Evolutionary conservation across 257 asterid species (phyloP), one percentile per base, ranked within the genome.

Genomic region (Gentiana macrophylla): DNA sequence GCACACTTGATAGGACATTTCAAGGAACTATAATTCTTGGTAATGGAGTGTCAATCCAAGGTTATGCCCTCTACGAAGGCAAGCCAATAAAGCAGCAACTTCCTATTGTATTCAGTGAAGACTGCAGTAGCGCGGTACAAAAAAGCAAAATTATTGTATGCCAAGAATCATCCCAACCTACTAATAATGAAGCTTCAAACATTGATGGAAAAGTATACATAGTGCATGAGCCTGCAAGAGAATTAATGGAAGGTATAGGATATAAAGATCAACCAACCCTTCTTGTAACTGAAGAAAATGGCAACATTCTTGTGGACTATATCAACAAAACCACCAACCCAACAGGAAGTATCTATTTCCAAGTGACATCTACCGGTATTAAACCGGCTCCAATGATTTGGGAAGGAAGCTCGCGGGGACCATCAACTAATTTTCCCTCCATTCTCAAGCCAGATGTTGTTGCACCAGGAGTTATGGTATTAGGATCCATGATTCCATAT

Each of bases 361-460:
- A 76, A 5, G 70, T 76, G 41, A 86, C 95, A 3, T 10, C 72
- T 4, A 12, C 80, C 0, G 86, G 95, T 2, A 55, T 52, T 13
- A 64, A 54, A 11, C 72, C 86, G 4, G 83, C 86, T 9, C 95
- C 89, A 1, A 77, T 72, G 1, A 75, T 80, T 32, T 68, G 92
- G 1, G 24, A 49, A 0, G 74, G 71, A n/a, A 48, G 84, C 0
- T 78, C 80, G 0, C 52, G 83, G 46, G 95, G 95, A 4, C 89
- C 89, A 0, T 65, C 79, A 0, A 61, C 62, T 2, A 71, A 70
- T 74, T 83, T 60, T 38, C 83, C 70, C 0, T 76, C 75, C 32
- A 67, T 81, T n/a, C 43, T 77, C 67, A 84, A 81, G 69, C 86
- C 90, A 3, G 90, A 84, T 48, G 37, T 81, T 8, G 69, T 79